Evolutionary conservation across 2,329 filamentous ascomycete genomes (phyloP), one percentile per base, ranked within the genome.

Genomic region (Metarhizium robertsii): DNA sequence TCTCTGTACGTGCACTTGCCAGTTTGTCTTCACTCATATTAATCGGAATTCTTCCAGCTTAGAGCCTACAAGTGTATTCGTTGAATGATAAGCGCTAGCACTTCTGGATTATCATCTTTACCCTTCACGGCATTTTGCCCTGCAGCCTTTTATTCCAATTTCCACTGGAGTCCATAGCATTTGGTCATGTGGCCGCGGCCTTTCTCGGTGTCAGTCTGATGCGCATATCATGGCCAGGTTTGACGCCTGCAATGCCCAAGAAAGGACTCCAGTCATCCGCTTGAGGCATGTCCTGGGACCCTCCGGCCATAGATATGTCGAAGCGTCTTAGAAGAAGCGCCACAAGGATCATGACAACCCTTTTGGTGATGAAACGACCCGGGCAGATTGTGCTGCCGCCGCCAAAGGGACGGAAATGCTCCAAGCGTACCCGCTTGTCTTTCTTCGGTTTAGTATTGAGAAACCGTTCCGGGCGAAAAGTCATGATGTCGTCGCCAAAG

Each of bases 321-420:
- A 65, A 65, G 1, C 65, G 55, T 0, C 51, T 47, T 30, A 67
- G 55, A 2, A 67, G n/a, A 18, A 55, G 61, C 2, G 64, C 62
- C 20, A 65, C 57, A 52, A 67, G 65, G 0, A 52, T 32, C 0
- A 55, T 55, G 1, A 62, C 57, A 0, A 45, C 52, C 32, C 16
- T 56, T 16, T 55, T 58, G 0, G 65, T 63, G 6, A 65, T 6
- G 47, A 57, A 61, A 2, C 64, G 50, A 4, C 66, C 65, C 3
- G 57, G 61, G 51, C 65, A 68, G 53, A 61, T 60, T 0, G 65
- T 66, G 40, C 58, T 62, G 3, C 65, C 67, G 0, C 58, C 67
- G n/a, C 66, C 64, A 51, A 67, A 67, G 3, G 66, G 65, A 8
- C 59, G 53, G 55, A 60, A 65, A 36, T 36, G 13, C 34, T 36